Conservation (phyloP, 768 basidiomycete genomes). For the Glaciozyma antarctica region DNA sequence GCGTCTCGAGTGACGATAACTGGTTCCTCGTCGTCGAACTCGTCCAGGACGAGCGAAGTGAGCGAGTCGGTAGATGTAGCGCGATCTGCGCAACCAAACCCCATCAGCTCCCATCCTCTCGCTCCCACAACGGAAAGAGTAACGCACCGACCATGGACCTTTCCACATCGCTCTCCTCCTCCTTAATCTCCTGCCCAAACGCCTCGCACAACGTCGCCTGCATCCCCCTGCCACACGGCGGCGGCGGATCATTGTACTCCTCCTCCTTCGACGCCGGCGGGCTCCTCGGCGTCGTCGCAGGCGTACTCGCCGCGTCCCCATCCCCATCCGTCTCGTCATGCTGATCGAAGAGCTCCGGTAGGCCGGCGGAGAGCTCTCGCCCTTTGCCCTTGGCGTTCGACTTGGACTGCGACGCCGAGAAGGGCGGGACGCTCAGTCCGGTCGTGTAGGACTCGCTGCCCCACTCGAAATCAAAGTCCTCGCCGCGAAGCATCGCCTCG, state of each 20-base stretch:
- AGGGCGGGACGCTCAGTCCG: neutral
- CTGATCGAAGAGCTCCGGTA: neutral
- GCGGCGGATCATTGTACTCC: conserved; percentile 6
- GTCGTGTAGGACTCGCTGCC: conserved; percentile 30
- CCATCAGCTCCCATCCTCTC: neutral
- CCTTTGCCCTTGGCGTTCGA: neutral
- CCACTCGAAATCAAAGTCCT: conserved; percentile 34
- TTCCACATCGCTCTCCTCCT: conserved; percentile 4
- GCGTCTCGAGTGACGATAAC: neutral
- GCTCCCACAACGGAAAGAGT: neutral
- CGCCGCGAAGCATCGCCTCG: conserved; percentile 34
- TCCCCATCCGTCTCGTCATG: neutral
- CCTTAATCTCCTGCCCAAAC: conserved; percentile 2
- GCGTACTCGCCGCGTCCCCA: conserved; percentile 19
- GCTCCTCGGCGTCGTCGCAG: conserved; percentile 31
- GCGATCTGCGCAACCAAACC: neutral
- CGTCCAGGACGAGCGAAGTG: conserved; percentile 10
- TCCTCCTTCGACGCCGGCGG: conserved; percentile 14
- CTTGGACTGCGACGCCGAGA: neutral
- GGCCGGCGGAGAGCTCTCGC: neutral
- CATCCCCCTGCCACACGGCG: conserved; percentile 24
- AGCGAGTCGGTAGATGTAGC: conserved; percentile 1
- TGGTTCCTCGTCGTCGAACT: neutral
- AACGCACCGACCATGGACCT: neutral
- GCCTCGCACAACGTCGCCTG: conserved; percentile 25